Evolutionary conservation across 805 yeast species (phyloP), one percentile per base, ranked within the genome.

Genomic region (Candida quercuum): DNA sequence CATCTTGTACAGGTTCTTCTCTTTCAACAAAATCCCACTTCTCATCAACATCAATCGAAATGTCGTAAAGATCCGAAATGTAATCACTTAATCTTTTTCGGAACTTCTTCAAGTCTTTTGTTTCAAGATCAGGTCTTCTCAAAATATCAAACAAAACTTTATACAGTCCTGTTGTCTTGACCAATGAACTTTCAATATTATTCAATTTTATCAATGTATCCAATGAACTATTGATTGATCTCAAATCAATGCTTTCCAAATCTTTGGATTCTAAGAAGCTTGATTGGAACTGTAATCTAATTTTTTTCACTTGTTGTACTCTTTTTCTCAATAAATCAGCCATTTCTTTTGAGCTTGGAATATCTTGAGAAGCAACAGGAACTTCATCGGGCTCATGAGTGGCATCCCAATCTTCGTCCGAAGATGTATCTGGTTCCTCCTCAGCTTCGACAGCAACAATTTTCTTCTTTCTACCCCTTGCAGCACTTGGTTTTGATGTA

Each of bases 121-220:
- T 28, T 2, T 28, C 25, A 27, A 46, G 22, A 39, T 65, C 67
- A 2, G 70, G 69, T 41, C 64, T 64, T 35, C 52, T 63, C 39
- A 67, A 46, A 9, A 65, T 47, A 16, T 52, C 47, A 18, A 55
- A 43, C 16, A 67, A 38, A 5, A 66, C 45, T 28, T 59, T 64
- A 26, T 52, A 51, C 9, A 67, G 33, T 14, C 59, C 60, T 1
- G 61, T 45, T 3, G 59, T 46, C 28, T 53, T 54, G 11, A 67
- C 33, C 16, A 59, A 43, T 1, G 69, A 51, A 30, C 47, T 45
- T 18, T 65, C 58, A 28, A 54, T 51, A 13, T 30, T 37, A n/a
- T 46, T 44, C 24, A 47, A 27, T 3, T 43, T 39, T 20, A 49
- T 39, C 18, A 65, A 35, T 7, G 52, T 39, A 5, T 45, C 50